Evolutionary conservation across 139 green algal species (phyloP), one percentile per base, ranked within the genome.

Genomic region (Edaphochlamys debaryana): DNA sequence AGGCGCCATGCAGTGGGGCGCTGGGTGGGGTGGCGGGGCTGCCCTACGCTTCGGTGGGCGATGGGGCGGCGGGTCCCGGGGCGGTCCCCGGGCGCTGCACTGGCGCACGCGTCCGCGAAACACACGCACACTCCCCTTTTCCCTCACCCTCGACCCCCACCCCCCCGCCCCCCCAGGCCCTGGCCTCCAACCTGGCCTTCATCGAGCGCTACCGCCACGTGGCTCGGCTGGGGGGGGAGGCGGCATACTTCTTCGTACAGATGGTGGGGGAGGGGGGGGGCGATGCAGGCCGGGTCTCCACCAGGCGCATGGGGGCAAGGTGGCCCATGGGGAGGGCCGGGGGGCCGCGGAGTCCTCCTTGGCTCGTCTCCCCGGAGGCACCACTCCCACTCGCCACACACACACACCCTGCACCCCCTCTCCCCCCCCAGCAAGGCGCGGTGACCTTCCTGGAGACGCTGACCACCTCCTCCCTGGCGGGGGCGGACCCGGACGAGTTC

Each of bases 241-340:
- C 92, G 41, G 75, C 87, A 32, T 96, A 96, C 90, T 95, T 93
- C 84, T 95, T 94, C 66, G 92, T 93, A 29, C 92, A 95, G 79
- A 90, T 96, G 93, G 93, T 94, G 45, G 13, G 88, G 37, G 45
- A 54, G 13, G 45, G 45, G 11, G n/a, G n/a, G n/a, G n/a, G n/a
- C n/a, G n/a, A n/a, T n/a, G n/a, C n/a, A n/a, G n/a, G n/a, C n/a
- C n/a, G n/a, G n/a, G n/a, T n/a, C n/a, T n/a, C n/a, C n/a, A n/a
- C n/a, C n/a, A n/a, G n/a, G n/a, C n/a, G n/a, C n/a, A n/a, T n/a
- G n/a, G n/a, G n/a, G n/a, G n/a, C n/a, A n/a, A n/a, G n/a, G n/a
- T n/a, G n/a, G n/a, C n/a, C n/a, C n/a, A n/a, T n/a, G n/a, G n/a
- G n/a, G n/a, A n/a, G n/a, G n/a, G n/a, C n/a, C n/a, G n/a, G n/a